These are phyloP conservation scores for Candida orba DNA, from an alignment of 805 yeast species.

Conservation along the genomic window DNA sequence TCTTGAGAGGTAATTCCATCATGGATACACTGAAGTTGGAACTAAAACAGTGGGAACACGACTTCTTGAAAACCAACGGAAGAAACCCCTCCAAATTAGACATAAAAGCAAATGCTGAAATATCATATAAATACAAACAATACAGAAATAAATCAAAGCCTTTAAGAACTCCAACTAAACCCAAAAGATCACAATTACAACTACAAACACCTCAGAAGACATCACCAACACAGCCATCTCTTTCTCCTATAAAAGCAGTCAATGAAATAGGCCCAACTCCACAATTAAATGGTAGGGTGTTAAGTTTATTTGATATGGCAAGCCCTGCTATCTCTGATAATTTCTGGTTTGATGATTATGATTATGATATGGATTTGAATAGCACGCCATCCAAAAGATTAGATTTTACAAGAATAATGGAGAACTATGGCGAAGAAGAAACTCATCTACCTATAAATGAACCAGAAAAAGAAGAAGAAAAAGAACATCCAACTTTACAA, in stretches of 20 bases:
- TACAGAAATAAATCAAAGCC: conserved; percentile 6
- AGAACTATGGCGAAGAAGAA: conserved; percentile 5
- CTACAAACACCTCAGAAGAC: conserved; percentile 19
- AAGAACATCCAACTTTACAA: neutral
- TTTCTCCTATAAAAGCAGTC: conserved; percentile 3
- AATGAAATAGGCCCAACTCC: conserved; percentile 79
- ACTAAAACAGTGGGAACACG: conserved; percentile 51
- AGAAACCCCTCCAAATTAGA: conserved; percentile 43
- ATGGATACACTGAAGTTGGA: conserved; percentile 29
- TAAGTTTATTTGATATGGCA: conserved; percentile 56
- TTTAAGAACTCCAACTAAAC: neutral
- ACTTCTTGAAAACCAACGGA: conserved; percentile 31
- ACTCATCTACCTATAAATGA: neutral
- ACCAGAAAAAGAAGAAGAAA: neutral
- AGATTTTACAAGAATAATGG: conserved; percentile 9
- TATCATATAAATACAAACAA: conserved; percentile 24
- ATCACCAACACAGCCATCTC: conserved; percentile 12
- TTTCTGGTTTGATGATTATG: neutral
- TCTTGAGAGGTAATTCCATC: neutral
- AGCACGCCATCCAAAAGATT: conserved; percentile 9
- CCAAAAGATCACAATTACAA: conserved; percentile 5
- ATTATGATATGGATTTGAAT: neutral
- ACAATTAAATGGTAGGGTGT: conserved; percentile 68
- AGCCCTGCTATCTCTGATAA: conserved; percentile 15
- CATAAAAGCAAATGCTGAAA: conserved; percentile 32